Conservation (phyloP, 371 early-diverging fungal genomes). For the Sporodiniella umbellata region DNA sequence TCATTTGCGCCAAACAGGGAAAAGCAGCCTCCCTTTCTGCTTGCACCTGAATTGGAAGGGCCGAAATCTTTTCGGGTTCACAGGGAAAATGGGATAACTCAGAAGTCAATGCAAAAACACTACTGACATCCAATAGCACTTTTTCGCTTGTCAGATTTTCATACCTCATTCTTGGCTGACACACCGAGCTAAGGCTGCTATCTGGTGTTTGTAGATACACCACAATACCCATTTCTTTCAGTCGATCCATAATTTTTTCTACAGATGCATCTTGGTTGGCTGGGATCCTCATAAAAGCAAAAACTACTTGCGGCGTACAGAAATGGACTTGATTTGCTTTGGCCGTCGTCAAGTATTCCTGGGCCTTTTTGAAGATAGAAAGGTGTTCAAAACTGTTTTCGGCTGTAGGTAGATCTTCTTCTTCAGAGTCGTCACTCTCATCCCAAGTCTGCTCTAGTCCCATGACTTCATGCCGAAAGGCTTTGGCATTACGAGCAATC, state of each 20-base stretch:
- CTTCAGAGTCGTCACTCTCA: slow-evolving; percentile 13
- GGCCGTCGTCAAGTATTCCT: slow-evolving; percentile 38
- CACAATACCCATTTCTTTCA: slow-evolving; percentile 36
- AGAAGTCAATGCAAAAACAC: slow-evolving; percentile 48
- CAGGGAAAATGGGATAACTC: slow-evolving; percentile 45
- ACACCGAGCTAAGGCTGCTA: neutral
- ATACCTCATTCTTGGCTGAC: slow-evolving; percentile 2
- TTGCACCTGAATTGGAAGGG: slow-evolving; percentile 50
- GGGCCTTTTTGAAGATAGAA: slow-evolving; percentile 51
- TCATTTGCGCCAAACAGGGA: slow-evolving; percentile 40
- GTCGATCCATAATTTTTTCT: slow-evolving; percentile 29
- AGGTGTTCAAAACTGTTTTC: slow-evolving; percentile 28
- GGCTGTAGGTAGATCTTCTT: slow-evolving; percentile 1
- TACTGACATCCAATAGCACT: slow-evolving; percentile 57
- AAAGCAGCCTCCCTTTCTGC: slow-evolving; percentile 35
- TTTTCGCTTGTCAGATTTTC: slow-evolving; percentile 21
- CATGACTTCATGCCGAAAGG: slow-evolving; percentile 45
- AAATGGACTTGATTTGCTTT: slow-evolving; percentile 52
- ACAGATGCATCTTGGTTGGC: slow-evolving; percentile 34
- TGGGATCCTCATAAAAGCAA: slow-evolving; percentile 51
- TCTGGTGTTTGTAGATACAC: slow-evolving; percentile 21
- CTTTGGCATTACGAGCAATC: slow-evolving; percentile 50
- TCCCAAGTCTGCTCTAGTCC: slow-evolving; percentile 33
- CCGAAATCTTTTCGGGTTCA: slow-evolving; percentile 31
- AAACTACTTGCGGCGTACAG: slow-evolving; percentile 46